Percentiles rank a stretch among this genome's conserved stretches.
Conservation (phyloP, 345 rosid genomes). For the Cardiospermum halicacabum region DNA sequence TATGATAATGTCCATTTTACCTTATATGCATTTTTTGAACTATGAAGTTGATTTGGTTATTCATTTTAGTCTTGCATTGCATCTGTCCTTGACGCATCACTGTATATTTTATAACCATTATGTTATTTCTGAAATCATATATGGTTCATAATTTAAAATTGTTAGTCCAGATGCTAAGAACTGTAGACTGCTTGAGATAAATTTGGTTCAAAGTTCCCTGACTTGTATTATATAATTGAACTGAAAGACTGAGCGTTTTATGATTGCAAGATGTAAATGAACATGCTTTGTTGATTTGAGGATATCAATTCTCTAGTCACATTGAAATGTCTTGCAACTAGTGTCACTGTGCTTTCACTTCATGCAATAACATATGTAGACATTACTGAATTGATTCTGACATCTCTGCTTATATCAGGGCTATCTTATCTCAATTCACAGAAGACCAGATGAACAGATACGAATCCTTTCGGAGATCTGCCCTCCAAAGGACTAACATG, state of each 20-base stretch:
- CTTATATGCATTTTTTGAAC: neutral
- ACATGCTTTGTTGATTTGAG: conserved; percentile 1
- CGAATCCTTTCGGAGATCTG: conserved; percentile 92
- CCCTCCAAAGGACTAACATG: conserved; percentile 90
- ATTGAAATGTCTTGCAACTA: neutral
- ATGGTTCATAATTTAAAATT: neutral
- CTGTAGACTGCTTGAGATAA: neutral
- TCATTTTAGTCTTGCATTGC: neutral
- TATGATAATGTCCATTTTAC: neutral
- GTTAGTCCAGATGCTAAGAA: neutral
- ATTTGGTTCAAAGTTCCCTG: too few relatives aligned
- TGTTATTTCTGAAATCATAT: neutral
- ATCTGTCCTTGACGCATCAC: neutral
- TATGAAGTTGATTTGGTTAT: neutral
- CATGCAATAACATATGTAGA: neutral
- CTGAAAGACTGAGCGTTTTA: neutral
- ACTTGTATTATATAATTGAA: too few relatives aligned
- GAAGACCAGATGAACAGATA: conserved; percentile 84
- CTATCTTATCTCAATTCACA: conserved; percentile 76
- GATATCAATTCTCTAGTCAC: neutral
- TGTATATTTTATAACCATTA: neutral
- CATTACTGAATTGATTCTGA: neutral
- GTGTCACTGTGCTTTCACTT: neutral
- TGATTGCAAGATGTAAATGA: neutral
- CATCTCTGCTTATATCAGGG: conserved; percentile 29